These are phyloP conservation scores for Myxozyma vanderwaltii DNA, from an alignment of 805 yeast species.

Conservation along the genomic window DNA sequence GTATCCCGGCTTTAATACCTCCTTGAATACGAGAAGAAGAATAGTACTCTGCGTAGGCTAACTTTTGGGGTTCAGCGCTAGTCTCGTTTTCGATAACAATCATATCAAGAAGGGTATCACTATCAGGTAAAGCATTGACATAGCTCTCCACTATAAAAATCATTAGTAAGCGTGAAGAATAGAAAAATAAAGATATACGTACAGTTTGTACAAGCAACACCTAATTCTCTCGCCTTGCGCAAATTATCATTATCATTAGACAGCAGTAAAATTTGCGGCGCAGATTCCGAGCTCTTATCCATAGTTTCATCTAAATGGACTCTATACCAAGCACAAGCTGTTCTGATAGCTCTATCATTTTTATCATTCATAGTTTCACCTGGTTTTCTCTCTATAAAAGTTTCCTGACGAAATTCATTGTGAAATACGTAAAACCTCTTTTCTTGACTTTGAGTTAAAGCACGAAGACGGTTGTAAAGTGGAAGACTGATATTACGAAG, in stretches of 20 bases:
- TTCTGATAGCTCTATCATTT: constrained; percentile 87
- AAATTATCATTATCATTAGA: constrained; percentile 78
- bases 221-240: constrained; percentile 55
- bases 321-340: constrained; percentile 69
- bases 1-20: constrained; percentile 82
- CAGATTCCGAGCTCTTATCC: constrained; percentile 27
- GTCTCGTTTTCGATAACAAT: constrained; percentile 54
- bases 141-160: constrained; percentile 61
- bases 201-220: constrained; percentile 14
- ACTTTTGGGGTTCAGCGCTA: constrained; percentile 44
- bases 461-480: constrained; percentile 79
- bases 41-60: constrained; percentile 74
- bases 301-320: constrained; percentile 54
- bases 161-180: constrained; percentile 51
- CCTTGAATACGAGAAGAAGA: constrained; percentile 82
- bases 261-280: constrained; percentile 46
- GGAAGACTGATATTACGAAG: constrained; percentile 86
- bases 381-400: constrained; percentile 62
- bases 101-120: constrained; percentile 74
- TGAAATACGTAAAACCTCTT: constrained; percentile 90
- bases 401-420: constrained; percentile 79
- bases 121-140: constrained; percentile 66
- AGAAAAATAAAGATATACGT: not conserved
- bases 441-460: constrained; percentile 69
- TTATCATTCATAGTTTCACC: constrained; percentile 83